Percentiles rank a stretch among this genome's conserved stretches.
Evolutionary conservation across 2,329 filamentous ascomycete genomes (phyloP).

Genomic region (Colletotrichum sp.): DNA sequence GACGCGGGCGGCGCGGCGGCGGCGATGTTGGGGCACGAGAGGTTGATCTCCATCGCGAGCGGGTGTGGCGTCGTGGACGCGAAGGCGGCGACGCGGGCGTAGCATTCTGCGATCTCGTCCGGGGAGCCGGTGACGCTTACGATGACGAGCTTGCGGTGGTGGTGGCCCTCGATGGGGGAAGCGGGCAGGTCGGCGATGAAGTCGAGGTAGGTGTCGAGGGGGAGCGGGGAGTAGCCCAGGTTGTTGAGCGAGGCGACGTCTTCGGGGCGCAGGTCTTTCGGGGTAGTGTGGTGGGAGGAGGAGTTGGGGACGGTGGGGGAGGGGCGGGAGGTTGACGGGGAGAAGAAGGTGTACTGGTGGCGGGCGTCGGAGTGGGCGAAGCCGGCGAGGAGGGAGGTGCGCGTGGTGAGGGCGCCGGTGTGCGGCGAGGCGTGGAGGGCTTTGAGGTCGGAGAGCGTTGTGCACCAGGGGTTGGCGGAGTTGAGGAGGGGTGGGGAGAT

Average conservation of each 20-base stretch:
- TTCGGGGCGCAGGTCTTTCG: slow-evolving; percentile 20
- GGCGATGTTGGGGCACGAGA: slow-evolving; percentile 79
- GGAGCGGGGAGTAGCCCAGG: slow-evolving; percentile 74
- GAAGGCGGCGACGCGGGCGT: slow-evolving; percentile 51
- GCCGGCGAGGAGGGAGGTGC: slow-evolving; percentile 69
- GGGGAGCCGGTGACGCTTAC: slow-evolving; percentile 73
- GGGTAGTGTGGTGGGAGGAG: slow-evolving; percentile 26
- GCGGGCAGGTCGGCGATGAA: slow-evolving; percentile 56
- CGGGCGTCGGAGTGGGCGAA: slow-evolving; percentile 65
- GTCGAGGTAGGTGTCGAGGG: slow-evolving; percentile 62
- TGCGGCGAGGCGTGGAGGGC: slow-evolving; percentile 64
- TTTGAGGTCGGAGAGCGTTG: slow-evolving; percentile 64
- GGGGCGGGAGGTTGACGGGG: slow-evolving; percentile 37
- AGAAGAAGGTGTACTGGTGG: slow-evolving; percentile 73
- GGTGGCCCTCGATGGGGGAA: slow-evolving; percentile 5
- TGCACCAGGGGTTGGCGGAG: slow-evolving; percentile 79
- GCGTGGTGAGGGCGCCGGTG: slow-evolving; percentile 77
- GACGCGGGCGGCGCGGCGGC: slow-evolving; percentile 75
- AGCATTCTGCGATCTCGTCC: slow-evolving; percentile 61
- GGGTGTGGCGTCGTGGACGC: slow-evolving; percentile 43
- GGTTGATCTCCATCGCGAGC: slow-evolving; percentile 77
- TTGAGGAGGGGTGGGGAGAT: slow-evolving; percentile 74
- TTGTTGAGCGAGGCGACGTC: slow-evolving; percentile 66
- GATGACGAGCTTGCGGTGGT: slow-evolving; percentile 63
- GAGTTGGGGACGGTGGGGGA: slow-evolving; percentile 22